phyloP scores from a whole-genome alignment of 2,329 filamentous ascomycete genomes.

The Penicillium sp. region DNA sequence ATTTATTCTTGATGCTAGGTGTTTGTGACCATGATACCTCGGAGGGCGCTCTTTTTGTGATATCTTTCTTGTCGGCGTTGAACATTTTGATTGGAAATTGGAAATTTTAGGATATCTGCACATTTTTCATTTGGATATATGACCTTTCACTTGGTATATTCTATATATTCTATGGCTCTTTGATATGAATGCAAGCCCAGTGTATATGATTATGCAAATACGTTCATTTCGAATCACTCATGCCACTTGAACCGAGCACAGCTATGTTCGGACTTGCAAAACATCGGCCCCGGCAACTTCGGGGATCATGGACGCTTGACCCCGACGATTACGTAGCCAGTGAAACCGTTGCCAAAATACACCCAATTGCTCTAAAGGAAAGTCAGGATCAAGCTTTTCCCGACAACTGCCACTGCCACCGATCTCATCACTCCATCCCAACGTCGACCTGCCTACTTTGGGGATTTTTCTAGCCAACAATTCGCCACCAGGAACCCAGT shows the following conservation, averaged over 20 bases:
- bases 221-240: not conserved
- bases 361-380: not conserved
- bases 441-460: not conserved
- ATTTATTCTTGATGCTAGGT: not conserved
- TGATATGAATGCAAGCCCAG: not conserved
- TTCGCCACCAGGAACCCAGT: constrained; percentile 7
- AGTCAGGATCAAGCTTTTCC: not conserved
- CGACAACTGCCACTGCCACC: constrained; percentile 12
- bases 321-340: not conserved
- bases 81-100: not conserved
- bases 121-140: not conserved
- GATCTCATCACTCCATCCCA: constrained; percentile 13
- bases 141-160: not conserved
- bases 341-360: not conserved
- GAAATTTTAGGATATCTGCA: not conserved
- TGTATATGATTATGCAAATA: not conserved
- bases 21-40: constrained; percentile 14
- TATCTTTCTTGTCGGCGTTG: not conserved
- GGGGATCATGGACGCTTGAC: not conserved
- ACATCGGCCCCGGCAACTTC: not conserved
- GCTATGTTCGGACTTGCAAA: not conserved
- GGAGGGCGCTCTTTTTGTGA: constrained; percentile 6
- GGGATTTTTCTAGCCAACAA: not conserved
- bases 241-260: not conserved
- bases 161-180: not conserved